Conservation (phyloP, 495 filamentous ascomycete species). For the Hypoxylon rickii region DNA sequence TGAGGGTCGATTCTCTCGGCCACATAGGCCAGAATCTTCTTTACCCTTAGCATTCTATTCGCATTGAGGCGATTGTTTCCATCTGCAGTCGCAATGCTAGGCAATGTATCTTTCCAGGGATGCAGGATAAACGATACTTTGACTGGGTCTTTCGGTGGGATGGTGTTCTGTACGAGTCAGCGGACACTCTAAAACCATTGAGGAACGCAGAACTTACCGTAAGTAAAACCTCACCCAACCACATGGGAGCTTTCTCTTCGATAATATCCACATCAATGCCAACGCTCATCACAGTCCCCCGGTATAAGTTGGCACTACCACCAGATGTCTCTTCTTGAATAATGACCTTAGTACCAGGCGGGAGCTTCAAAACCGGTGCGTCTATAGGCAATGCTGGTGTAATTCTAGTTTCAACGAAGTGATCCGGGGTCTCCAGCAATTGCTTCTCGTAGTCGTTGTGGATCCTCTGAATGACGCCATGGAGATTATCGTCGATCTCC, state of each 20-base stretch:
- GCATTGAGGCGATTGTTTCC: conserved; percentile 89
- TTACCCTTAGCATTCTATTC: conserved; percentile 92
- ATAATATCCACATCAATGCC: conserved; percentile 80
- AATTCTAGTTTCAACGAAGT: conserved; percentile 65
- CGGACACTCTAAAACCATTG: neutral
- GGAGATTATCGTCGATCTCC: conserved; percentile 80
- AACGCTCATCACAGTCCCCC: conserved; percentile 79
- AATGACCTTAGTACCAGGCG: conserved; percentile 79
- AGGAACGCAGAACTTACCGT: conserved; percentile 51
- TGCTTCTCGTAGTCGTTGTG: conserved; percentile 76
- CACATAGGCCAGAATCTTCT: conserved; percentile 92
- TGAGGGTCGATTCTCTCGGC: conserved; percentile 84
- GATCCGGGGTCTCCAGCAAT: conserved; percentile 57
- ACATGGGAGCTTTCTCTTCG: conserved; percentile 82
- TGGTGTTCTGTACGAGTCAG: conserved; percentile 65
- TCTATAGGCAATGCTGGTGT: conserved; percentile 79
- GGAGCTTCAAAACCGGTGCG: conserved; percentile 82
- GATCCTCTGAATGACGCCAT: conserved; percentile 78
- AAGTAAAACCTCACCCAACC: conserved; percentile 90
- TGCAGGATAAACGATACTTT: conserved; percentile 92
- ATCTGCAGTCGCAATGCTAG: conserved; percentile 67
- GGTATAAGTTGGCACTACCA: conserved; percentile 88
- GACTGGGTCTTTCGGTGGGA: conserved; percentile 85
- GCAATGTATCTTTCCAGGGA: conserved; percentile 78
- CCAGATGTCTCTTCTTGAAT: conserved; percentile 95